A percentile compares a stretch with the other conserved stretches of the same genome.
Conservation (phyloP, 108 stramenopile species). For the Mayamaea pseudoterrestris region DNA sequence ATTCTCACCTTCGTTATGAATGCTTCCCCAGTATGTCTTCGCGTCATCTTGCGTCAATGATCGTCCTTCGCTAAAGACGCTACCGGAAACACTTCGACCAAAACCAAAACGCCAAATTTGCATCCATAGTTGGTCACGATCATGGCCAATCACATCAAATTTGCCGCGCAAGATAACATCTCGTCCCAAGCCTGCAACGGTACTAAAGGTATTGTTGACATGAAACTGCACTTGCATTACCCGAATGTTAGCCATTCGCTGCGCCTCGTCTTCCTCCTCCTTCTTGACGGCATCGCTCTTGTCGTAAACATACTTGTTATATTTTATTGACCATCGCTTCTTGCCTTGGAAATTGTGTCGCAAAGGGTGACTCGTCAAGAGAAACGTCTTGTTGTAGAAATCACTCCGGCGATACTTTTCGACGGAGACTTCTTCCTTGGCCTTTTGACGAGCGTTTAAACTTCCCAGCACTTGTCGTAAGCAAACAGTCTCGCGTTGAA, state of each 20-base stretch:
- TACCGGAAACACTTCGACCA: slow-evolving; percentile 67
- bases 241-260: slow-evolving; percentile 28
- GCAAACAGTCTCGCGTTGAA: slow-evolving; percentile 38
- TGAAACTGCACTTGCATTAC: slow-evolving; percentile 60
- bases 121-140: slow-evolving; percentile 76
- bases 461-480: slow-evolving; percentile 58
- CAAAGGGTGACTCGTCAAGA: slow-evolving; percentile 55
- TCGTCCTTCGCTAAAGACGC: slow-evolving; percentile 60
- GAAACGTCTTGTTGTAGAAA: slow-evolving; percentile 52
- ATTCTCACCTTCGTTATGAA: slow-evolving; percentile 28
- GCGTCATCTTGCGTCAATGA: slow-evolving; percentile 55
- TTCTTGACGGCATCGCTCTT: slow-evolving; percentile 20
- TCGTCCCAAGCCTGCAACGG: slow-evolving; percentile 51
- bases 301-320: slow-evolving; percentile 38
- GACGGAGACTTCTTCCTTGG: slow-evolving; percentile 20
- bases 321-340: slow-evolving; percentile 43
- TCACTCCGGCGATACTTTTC: slow-evolving; percentile 51
- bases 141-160: slow-evolving; percentile 59
- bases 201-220: slow-evolving; percentile 66
- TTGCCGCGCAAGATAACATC: slow-evolving; percentile 55
- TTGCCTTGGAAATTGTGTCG: slow-evolving; percentile 29
- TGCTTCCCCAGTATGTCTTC: slow-evolving; percentile 65
- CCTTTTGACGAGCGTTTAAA: slow-evolving; percentile 29
- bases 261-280: slow-evolving; percentile 24
- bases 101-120: slow-evolving; percentile 72